phyloP scores from a whole-genome alignment of 306 rosid species.

The Castanea mollissima region DNA sequence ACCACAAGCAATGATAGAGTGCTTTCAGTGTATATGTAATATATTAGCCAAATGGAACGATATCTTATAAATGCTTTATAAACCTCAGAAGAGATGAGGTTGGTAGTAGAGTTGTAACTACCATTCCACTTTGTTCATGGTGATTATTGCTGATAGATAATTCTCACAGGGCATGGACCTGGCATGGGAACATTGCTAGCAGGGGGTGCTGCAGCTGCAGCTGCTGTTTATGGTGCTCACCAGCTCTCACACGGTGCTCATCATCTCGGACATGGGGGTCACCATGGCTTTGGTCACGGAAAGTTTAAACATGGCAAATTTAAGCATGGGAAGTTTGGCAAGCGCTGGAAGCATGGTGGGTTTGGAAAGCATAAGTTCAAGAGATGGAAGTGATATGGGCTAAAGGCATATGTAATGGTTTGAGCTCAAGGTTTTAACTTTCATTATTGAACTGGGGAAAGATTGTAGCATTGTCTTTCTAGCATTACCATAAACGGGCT shows the following conservation, averaged over 20 bases:
- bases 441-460: not conserved
- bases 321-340: conserved; percentile 76
- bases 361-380: conserved; percentile 54
- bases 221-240: conserved; percentile 44
- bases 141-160: not conserved
- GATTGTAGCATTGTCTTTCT: not conserved
- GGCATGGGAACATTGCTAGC: conserved; percentile 44
- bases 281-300: conserved; percentile 46
- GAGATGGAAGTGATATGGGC: conserved; percentile 59
- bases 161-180: conserved; percentile 29
- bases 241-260: conserved; percentile 53
- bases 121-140: not conserved
- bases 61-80: not conserved
- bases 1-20: not conserved
- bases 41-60: conserved; percentile 1
- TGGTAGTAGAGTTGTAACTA: not conserved
- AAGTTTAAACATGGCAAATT: conserved; percentile 63
- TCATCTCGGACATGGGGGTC: conserved; percentile 30
- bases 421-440: not conserved
- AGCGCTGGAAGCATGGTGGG: conserved; percentile 55
- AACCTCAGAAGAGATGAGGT: not conserved
- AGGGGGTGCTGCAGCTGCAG: conserved; percentile 48
- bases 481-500: not conserved
- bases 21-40: not conserved
- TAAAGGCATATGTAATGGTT: not conserved